Evolutionary conservation across 441 rosid species (phyloP).

Genomic region (Bocquillonia castaneifolia): DNA sequence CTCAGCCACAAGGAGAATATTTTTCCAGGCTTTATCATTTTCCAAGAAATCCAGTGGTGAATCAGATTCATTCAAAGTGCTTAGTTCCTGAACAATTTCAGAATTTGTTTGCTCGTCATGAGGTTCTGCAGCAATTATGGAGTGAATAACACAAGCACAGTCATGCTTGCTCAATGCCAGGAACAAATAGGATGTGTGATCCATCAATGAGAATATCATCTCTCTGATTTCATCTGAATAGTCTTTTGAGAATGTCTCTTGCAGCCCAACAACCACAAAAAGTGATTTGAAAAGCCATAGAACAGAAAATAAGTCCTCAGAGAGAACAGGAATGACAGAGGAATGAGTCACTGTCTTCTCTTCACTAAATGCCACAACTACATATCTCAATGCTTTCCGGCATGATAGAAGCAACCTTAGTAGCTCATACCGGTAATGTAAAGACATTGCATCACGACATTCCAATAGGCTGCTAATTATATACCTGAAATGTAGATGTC

Average conservation of each 20-base stretch:
- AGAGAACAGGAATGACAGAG: constrained; percentile 34
- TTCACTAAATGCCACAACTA: constrained; percentile 45
- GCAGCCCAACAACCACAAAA: constrained; percentile 40
- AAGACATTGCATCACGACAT: constrained; percentile 33
- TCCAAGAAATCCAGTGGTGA: constrained; percentile 24
- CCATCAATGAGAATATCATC: constrained; percentile 57
- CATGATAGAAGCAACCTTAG: constrained; percentile 58
- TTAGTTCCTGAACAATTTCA: constrained; percentile 25
- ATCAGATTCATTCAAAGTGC: constrained; percentile 21
- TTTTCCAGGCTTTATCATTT: constrained; percentile 40
- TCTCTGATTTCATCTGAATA: constrained; percentile 29
- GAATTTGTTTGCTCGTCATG: constrained; percentile 29
- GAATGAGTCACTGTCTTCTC: constrained; percentile 36
- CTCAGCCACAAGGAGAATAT: constrained; percentile 38
- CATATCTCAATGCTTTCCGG: constrained; percentile 66
- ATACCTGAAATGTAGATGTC: constrained; percentile 41
- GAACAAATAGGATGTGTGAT: constrained; percentile 69
- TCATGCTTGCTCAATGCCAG: constrained; percentile 48
- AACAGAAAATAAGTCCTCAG: constrained; percentile 42
- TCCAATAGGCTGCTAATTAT: constrained; percentile 37
- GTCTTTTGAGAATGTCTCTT: constrained; percentile 32
- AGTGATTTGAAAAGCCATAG: constrained; percentile 78
- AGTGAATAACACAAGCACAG: constrained; percentile 31
- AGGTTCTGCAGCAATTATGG: constrained; percentile 20
- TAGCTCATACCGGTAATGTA: constrained; percentile 36